A percentile compares a stretch with the other conserved stretches of the same genome.
Conservation (phyloP, 192 early-diverging fungal genomes). For the Spinellus fusiger region DNA sequence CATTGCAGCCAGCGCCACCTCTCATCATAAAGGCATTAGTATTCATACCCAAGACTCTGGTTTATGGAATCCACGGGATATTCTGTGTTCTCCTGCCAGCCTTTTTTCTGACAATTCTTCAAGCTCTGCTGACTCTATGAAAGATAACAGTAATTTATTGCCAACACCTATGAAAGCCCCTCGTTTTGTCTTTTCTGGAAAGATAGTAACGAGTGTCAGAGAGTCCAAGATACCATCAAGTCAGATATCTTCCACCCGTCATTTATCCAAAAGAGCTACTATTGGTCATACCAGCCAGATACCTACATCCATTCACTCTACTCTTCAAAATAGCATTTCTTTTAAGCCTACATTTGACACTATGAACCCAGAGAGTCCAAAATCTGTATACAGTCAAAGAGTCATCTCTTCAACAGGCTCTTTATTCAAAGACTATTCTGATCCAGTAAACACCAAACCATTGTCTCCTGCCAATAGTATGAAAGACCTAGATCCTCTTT, state of each 20-base stretch:
- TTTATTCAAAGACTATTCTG: no score
- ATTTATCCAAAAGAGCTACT: neutral
- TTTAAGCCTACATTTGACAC: neutral
- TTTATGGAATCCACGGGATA: no score
- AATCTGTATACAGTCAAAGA: neutral
- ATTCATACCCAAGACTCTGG: neutral
- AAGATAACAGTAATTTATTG: neutral
- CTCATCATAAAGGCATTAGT: neutral
- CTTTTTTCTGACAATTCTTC: neutral
- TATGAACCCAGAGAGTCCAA: conserved; percentile 2
- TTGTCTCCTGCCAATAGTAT: no score
- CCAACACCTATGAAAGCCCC: neutral
- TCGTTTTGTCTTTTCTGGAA: conserved; percentile 4
- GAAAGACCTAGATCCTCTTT: no score
- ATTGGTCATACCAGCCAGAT: neutral
- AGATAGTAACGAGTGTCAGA: neutral
- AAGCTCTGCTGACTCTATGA: neutral
- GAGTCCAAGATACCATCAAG: no score
- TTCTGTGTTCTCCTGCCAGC: neutral
- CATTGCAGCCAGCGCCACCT: neutral
- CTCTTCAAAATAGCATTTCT: neutral
- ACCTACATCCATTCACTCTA: neutral
- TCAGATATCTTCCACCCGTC: neutral
- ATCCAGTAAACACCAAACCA: no score
- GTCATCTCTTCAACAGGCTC: no score